Evolutionary conservation across 2,329 filamentous ascomycete genomes (phyloP).

Genomic region (Simplicillium sp.): DNA sequence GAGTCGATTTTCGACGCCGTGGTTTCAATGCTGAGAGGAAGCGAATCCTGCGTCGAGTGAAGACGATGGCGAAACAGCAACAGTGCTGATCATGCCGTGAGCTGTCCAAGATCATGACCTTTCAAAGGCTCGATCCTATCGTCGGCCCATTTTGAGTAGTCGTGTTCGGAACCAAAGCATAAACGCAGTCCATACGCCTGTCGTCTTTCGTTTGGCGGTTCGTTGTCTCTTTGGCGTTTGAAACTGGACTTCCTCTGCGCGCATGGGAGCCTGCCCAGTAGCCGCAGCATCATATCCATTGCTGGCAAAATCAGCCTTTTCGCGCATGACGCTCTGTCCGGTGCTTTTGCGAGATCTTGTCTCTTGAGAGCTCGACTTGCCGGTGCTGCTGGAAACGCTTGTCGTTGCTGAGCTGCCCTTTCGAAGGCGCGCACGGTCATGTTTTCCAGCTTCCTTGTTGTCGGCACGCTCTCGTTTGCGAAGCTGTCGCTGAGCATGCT

Average conservation of each 20-base stretch:
- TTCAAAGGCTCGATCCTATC: slow-evolving; percentile 15
- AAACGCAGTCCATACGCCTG: slow-evolving; percentile 53
- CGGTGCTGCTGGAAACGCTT: slow-evolving; percentile 18
- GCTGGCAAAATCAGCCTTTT: slow-evolving; percentile 32
- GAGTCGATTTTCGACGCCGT: too few species aligned
- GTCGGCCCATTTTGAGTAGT: slow-evolving; percentile 29
- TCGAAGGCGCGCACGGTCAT: slow-evolving; percentile 36
- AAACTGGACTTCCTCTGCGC: slow-evolving; percentile 34
- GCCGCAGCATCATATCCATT: slow-evolving; percentile 3
- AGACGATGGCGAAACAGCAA: too few species aligned
- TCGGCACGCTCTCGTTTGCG: slow-evolving; percentile 49
- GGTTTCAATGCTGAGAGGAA: too few species aligned
- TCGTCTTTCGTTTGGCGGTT: slow-evolving; percentile 49
- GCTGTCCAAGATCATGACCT: not conserved
- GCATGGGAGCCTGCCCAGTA: slow-evolving; percentile 13
- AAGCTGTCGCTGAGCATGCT: slow-evolving; percentile 49
- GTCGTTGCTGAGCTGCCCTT: slow-evolving; percentile 27
- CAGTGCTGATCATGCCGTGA: too few species aligned
- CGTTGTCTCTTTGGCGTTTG: slow-evolving; percentile 30
- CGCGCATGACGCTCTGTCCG: slow-evolving; percentile 10
- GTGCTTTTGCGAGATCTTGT: slow-evolving; percentile 12
- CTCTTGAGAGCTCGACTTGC: slow-evolving; percentile 19
- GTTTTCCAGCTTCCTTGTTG: slow-evolving; percentile 42
- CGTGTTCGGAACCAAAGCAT: slow-evolving; percentile 55
- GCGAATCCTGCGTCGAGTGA: too few species aligned